phyloP scores from a whole-genome alignment of 306 rosid genomes.

The Coriaria nepalensis region DNA sequence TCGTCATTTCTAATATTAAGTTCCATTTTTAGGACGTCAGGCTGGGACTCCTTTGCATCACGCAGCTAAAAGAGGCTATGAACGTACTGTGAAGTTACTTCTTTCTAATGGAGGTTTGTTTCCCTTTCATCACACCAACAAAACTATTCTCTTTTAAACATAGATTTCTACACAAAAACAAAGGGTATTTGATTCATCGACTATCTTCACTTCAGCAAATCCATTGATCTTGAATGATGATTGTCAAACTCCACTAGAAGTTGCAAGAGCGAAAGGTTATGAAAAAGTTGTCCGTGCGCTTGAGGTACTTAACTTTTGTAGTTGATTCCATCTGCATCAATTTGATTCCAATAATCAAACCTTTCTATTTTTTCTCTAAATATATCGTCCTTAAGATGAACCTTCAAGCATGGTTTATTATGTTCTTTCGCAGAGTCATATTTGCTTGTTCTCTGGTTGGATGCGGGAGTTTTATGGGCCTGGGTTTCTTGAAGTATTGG shows the following conservation, averaged over 20 bases:
- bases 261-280: constrained; percentile 81
- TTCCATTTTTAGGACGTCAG: constrained; percentile 37
- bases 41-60: constrained; percentile 95
- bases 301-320: constrained; percentile 32
- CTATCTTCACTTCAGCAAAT: constrained; percentile 35
- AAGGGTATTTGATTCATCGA: neutral
- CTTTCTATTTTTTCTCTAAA: constrained; percentile 3
- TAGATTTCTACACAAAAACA: neutral
- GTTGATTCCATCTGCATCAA: no score
- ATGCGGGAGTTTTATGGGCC: constrained; percentile 85
- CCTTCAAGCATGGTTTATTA: constrained; percentile 11
- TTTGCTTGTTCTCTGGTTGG: constrained; percentile 91
- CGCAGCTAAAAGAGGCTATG: constrained; percentile 90
- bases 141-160: neutral
- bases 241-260: constrained; percentile 80
- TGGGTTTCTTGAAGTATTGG: constrained; percentile 78
- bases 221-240: constrained; percentile 80
- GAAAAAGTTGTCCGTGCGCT: constrained; percentile 62
- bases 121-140: constrained; percentile 4
- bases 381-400: neutral
- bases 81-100: constrained; percentile 58
- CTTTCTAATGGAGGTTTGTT: constrained; percentile 64
- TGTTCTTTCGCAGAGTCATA: constrained; percentile 46
- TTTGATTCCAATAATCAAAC: neutral
- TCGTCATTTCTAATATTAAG: no score